phyloP scores from a whole-genome alignment of 2,329 filamentous ascomycete species.

The Pseudocercospora cruenta region DNA sequence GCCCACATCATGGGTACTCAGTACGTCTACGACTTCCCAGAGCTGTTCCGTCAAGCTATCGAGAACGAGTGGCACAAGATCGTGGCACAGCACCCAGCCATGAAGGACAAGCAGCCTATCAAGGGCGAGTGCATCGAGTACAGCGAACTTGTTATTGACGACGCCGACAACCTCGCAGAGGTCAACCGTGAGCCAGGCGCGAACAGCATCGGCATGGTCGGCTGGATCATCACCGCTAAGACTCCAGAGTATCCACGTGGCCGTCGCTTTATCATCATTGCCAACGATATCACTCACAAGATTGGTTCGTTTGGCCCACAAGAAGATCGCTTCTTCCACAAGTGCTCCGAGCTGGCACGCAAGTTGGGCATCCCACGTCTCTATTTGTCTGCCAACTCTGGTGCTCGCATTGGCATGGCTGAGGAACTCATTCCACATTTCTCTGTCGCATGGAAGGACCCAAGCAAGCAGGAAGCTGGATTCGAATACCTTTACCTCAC shows the following conservation, averaged over 20 bases:
- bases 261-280: slow-evolving; percentile 90
- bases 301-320: slow-evolving; percentile 96
- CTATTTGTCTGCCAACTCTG: slow-evolving; percentile 98
- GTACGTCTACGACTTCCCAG: slow-evolving; percentile 99
- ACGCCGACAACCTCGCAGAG: slow-evolving; percentile 87
- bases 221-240: slow-evolving; percentile 91
- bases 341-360: slow-evolving; percentile 94
- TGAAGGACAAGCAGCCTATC: slow-evolving; percentile 80
- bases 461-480: slow-evolving; percentile 76
- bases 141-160: slow-evolving; percentile 92
- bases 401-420: slow-evolving; percentile 93
- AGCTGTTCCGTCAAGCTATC: slow-evolving; percentile 96
- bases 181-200: slow-evolving; percentile 93
- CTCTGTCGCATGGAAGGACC: slow-evolving; percentile 94
- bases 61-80: slow-evolving; percentile 90
- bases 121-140: slow-evolving; percentile 91
- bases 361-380: slow-evolving; percentile 95
- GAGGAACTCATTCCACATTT: slow-evolving; percentile 97
- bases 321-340: slow-evolving; percentile 98
- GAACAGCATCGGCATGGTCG: slow-evolving; percentile 97
- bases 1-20: slow-evolving; percentile 98
- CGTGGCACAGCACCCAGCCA: slow-evolving; percentile 70
- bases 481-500: slow-evolving; percentile 98
- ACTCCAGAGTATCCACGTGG: slow-evolving; percentile 95
- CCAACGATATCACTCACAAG: slow-evolving; percentile 99